Evolutionary conservation across 345 rosid species (phyloP), one percentile per base, ranked within the genome.

Genomic region (Physaria fendleri): DNA sequence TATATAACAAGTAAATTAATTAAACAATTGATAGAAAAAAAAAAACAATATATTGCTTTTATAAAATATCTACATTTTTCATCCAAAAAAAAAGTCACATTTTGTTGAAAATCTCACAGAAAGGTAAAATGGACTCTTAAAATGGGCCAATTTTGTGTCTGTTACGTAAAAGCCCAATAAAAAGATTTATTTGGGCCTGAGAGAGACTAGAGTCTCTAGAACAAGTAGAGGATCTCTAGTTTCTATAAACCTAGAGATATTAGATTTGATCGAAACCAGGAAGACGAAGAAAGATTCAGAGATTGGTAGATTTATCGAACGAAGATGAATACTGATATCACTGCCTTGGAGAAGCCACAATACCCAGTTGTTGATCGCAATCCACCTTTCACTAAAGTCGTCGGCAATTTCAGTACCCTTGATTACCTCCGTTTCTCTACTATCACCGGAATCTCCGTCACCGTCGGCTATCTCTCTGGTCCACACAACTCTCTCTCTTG

Each of bases 381-480:
- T 71, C 95, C 91, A 10, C 71, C 90, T 0, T 89, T 89, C 74
- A 85, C 95, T 27, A 85, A 71, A 3, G 99, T 93, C 24, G 88
- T 84, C 38, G 87, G 86, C 25, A 87, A 87, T 74, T 87, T 87
- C 77, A 82, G 79, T 71, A 77, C 76, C 57, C 88, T 87, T 69
- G 91, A 87, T 71, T 87, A 84, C 73, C 69, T 79, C 76, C 91
- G 95, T 8, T 82, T 87, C 78, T 72, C 74, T 39, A 81, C 95
- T 23, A 72, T 87, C 68, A 76, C 91, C 34, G 89, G 95, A 50
- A 73, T 87, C 54, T 87, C 95, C 68, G 96, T 87, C 82, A 81
- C 96, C 69, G 99, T 93, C 65, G 99, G 97, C 56, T 89, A 93
- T 66, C 88, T 89, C 35, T 88, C 94, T 1, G 95, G 96, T 88